phyloP scores from a whole-genome alignment of 495 filamentous ascomycete genomes.

The Tetracladium marchalianum region DNA sequence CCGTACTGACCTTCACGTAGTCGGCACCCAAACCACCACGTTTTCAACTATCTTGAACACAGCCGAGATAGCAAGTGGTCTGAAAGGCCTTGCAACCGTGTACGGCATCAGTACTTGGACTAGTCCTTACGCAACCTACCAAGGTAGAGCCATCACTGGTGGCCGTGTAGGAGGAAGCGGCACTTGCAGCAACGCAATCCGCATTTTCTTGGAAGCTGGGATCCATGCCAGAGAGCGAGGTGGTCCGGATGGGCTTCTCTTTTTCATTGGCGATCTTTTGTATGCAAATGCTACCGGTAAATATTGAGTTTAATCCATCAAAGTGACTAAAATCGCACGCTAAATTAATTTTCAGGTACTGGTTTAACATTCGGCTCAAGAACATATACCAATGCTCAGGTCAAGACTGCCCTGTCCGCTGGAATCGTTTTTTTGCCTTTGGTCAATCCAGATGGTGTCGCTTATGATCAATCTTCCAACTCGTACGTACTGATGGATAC shows the following conservation, averaged over 20 bases:
- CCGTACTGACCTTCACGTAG: background rate
- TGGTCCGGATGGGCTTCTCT: conserved; percentile 24
- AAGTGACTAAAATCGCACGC: too few species aligned
- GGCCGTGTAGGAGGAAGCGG: conserved; percentile 18
- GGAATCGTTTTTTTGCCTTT: conserved; percentile 31
- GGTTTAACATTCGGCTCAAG: conserved; percentile 30
- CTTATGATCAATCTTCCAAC: conserved; percentile 25
- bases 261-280: conserved; percentile 28
- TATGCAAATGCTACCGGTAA: conserved; percentile 23
- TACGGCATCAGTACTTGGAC: conserved; percentile 22
- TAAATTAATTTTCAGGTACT: background rate
- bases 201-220: conserved; percentile 23
- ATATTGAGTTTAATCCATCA: too few species aligned
- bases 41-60: conserved; percentile 23
- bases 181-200: conserved; percentile 14
- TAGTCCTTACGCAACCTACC: conserved; percentile 24
- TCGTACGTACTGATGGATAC: background rate
- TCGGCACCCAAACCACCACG: conserved; percentile 17
- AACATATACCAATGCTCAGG: conserved; percentile 28
- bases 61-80: conserved; percentile 22
- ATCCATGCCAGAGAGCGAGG: conserved; percentile 30
- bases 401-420: conserved; percentile 23
- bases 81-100: conserved; percentile 21
- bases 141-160: conserved; percentile 19
- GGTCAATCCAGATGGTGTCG: conserved; percentile 30